Evolutionary conservation across 2,329 filamentous ascomycete genomes (phyloP), one percentile per base, ranked within the genome.

Genomic region (Diaporthe velutina): DNA sequence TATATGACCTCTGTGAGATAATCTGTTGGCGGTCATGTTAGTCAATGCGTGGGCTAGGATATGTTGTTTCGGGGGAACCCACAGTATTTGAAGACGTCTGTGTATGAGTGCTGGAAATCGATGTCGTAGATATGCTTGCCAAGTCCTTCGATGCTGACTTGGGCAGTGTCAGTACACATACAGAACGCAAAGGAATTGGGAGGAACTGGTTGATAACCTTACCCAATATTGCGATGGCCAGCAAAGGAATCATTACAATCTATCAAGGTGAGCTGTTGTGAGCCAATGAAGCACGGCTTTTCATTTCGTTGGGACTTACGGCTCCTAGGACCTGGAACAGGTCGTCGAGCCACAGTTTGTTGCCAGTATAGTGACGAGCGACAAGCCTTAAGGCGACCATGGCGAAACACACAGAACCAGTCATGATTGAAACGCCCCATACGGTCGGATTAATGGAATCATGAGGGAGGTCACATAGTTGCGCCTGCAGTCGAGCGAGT

Each of bases 1-100:
- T 68, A 68, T 13, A 68, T 54, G n/a, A 54, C 64, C 15, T 54
- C 64, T 33, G 64, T 33, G 64, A 68, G 64, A 54, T 54, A 54
- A 9, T 68, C 64, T 68, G 12, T 19, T 22, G 45, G 40, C 13
- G 6, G 48, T 15, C 4, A n/a, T 67, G 30, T 54, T 22, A 64
- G 13, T 30, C 6, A 30, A 13, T 48, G 15, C 17, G 9, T 8
- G 17, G 3, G n/a, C 6, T 54, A 12, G 2, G 15, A 9, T n/a
- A 15, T 15, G 17, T 13, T 3, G 9, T 28, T 19, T n/a, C 0
- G 22, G 48, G 9, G 13, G 3, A 4, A 68, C 48, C 40, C n/a
- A 68, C 64, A 68, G 35, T 68, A 68, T 9, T 68, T 68, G 48
- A 54, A 68, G 22, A 68, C 64, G 2, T 40, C 64, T 25, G 10